Percentiles rank a stretch among this genome's conserved stretches.
phyloP scores from a whole-genome alignment of 345 rosid species.

The Salix udensis region DNA sequence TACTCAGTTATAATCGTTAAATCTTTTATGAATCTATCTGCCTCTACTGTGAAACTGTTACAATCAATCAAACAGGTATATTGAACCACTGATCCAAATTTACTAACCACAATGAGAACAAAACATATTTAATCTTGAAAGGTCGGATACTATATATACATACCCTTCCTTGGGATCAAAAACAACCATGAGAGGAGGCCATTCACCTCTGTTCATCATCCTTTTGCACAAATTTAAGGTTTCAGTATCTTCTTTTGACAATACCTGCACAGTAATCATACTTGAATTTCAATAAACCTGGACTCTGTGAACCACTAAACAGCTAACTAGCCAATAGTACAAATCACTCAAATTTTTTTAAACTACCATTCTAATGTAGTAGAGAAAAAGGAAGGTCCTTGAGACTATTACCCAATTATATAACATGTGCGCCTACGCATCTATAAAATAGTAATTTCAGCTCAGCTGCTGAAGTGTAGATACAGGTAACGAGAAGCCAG shows the following conservation, averaged over 20 bases:
- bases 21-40: constrained; percentile 23
- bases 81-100: background rate
- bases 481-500: background rate
- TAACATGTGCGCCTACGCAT: background rate
- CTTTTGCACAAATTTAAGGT: constrained; percentile 22
- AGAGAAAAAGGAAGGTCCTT: too few relatives aligned
- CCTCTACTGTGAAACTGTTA: constrained; percentile 31
- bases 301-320: background rate
- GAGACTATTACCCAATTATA: background rate
- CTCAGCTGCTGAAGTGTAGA: background rate
- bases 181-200: constrained; percentile 29
- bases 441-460: background rate
- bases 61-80: background rate
- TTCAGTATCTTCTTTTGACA: constrained; percentile 27
- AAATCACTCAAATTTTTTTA: too few relatives aligned
- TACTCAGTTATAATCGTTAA: constrained; percentile 8
- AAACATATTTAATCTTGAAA: background rate
- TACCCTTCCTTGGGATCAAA: constrained; percentile 36
- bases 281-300: background rate
- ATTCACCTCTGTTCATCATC: constrained; percentile 34
- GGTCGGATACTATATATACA: background rate
- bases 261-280: constrained; percentile 11
- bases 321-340: background rate
- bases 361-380: background rate
- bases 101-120: background rate